Evolutionary conservation across 805 yeast species (phyloP).

Genomic region (Kazachstania kunashirensis): DNA sequence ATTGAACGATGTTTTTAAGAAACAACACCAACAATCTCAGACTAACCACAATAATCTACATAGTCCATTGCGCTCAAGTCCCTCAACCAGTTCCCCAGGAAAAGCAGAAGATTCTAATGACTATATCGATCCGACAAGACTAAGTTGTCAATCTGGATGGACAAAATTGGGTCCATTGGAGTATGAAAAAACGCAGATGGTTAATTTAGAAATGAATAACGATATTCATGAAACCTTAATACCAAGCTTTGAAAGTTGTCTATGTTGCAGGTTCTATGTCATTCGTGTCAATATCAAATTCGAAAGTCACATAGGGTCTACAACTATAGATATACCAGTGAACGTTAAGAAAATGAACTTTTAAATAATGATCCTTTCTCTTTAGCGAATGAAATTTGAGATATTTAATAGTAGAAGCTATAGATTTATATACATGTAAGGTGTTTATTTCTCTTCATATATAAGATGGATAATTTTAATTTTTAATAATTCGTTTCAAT

Average conservation of each 20-base stretch:
- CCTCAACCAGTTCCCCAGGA: not conserved
- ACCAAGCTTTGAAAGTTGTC: slow-evolving; percentile 57
- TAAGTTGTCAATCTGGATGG: slow-evolving; percentile 9
- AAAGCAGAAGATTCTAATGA: not conserved
- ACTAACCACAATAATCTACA: slow-evolving; percentile 2
- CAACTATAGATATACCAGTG: slow-evolving; percentile 31
- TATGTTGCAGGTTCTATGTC: slow-evolving; percentile 49
- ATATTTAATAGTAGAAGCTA: too few relatives aligned
- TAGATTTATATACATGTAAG: slow-evolving; percentile 1
- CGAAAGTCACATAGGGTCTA: slow-evolving; percentile 29
- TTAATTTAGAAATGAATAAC: slow-evolving; percentile 36
- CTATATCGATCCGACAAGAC: not conserved
- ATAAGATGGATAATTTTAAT: not conserved
- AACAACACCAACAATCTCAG: slow-evolving; percentile 10
- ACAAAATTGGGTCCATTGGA: slow-evolving; percentile 23
- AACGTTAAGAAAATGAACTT: slow-evolving; percentile 30
- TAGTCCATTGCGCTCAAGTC: not conserved
- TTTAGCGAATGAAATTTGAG: too few relatives aligned
- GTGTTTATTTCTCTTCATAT: too few relatives aligned
- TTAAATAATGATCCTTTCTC: too few relatives aligned
- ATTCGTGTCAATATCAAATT: slow-evolving; percentile 40
- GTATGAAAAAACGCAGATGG: slow-evolving; percentile 26
- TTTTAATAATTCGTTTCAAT: too few relatives aligned
- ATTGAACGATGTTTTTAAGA: slow-evolving; percentile 23
- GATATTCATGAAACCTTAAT: slow-evolving; percentile 41